Conservation (phyloP, 768 basidiomycete genomes). For the Lactarius hengduanensis region DNA sequence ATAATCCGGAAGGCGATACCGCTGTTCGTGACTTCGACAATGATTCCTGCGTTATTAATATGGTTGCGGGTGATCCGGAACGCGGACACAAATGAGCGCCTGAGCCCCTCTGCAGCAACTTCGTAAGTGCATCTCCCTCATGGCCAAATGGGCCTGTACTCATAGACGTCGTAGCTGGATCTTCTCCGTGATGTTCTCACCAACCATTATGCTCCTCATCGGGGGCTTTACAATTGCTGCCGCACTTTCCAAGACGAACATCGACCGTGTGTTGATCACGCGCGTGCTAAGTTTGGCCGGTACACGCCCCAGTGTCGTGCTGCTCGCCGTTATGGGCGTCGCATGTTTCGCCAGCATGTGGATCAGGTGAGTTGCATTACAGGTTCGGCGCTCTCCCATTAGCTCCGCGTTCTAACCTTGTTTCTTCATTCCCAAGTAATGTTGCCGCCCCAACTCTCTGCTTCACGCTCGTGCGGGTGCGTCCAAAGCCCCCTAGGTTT, state of each 20-base stretch:
- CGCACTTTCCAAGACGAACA: constrained; percentile 91
- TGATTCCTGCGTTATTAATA: constrained; percentile 87
- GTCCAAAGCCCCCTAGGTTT: constrained; percentile 31
- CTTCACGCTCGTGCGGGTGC: constrained; percentile 90
- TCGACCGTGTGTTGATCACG: constrained; percentile 90
- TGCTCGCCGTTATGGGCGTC: constrained; percentile 93
- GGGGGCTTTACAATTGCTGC: constrained; percentile 98
- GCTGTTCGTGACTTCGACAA: constrained; percentile 92
- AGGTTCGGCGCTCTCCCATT: not conserved
- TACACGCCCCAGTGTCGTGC: constrained; percentile 77
- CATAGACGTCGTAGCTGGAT: constrained; percentile 58
- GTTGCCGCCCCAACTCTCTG: constrained; percentile 97
- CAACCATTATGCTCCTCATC: constrained; percentile 97
- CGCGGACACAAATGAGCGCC: constrained; percentile 47
- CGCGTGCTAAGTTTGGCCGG: constrained; percentile 89
- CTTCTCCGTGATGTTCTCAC: constrained; percentile 95
- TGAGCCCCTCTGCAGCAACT: constrained; percentile 71
- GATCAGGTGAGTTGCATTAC: constrained; percentile 65
- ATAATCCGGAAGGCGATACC: constrained; percentile 75
- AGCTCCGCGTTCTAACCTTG: constrained; percentile 5
- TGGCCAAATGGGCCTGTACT: constrained; percentile 10
- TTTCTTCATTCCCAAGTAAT: constrained; percentile 53
- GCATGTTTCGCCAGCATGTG: constrained; percentile 99
- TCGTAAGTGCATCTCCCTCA: constrained; percentile 50
- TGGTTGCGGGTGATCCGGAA: constrained; percentile 75